Percentiles rank a stretch among this genome's conserved stretches.
Evolutionary conservation across 139 green algal genomes (phyloP).

Genomic region (Nannochloris sp.): DNA sequence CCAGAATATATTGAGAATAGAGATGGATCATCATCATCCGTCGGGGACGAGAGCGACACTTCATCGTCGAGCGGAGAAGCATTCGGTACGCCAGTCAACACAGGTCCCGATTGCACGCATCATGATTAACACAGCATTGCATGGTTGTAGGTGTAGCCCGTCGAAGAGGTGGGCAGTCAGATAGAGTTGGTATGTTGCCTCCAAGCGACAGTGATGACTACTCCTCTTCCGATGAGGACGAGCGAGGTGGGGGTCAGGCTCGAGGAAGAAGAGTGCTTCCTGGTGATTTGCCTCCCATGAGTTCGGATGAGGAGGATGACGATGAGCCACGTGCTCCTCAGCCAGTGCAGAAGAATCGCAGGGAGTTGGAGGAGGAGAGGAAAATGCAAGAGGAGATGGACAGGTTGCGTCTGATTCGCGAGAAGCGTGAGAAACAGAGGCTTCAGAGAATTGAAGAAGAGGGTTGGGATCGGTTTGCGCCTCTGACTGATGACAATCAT

Average conservation of each 20-base stretch:
- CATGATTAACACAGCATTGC: background rate
- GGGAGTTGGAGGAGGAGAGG: conserved; percentile 36
- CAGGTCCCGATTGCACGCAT: too few relatives aligned
- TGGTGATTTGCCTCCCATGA: conserved; percentile 55
- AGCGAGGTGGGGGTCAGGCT: background rate
- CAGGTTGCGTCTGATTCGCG: conserved; percentile 60
- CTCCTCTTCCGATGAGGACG: conserved; percentile 6
- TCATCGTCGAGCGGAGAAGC: too few relatives aligned
- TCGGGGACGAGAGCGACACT: too few relatives aligned
- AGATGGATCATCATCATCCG: background rate
- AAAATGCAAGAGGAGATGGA: conserved; percentile 62
- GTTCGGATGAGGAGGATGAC: conserved; percentile 12
- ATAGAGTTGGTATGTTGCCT: conserved; percentile 62
- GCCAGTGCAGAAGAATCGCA: background rate
- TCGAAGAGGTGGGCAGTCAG: conserved; percentile 32
- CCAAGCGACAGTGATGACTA: conserved; percentile 52
- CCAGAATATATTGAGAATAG: background rate
- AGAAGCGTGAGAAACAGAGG: conserved; percentile 62
- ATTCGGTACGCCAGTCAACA: too few relatives aligned
- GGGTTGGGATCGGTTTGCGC: conserved; percentile 68
- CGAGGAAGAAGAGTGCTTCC: conserved; percentile 44
- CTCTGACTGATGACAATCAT: conserved; percentile 48
- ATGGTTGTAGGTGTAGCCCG: background rate
- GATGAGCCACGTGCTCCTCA: conserved; percentile 7
- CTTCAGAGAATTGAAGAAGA: conserved; percentile 57